Evolutionary conservation across 2,329 filamentous ascomycete genomes (phyloP).

Genomic region (Acephala macrosclerotiorum): DNA sequence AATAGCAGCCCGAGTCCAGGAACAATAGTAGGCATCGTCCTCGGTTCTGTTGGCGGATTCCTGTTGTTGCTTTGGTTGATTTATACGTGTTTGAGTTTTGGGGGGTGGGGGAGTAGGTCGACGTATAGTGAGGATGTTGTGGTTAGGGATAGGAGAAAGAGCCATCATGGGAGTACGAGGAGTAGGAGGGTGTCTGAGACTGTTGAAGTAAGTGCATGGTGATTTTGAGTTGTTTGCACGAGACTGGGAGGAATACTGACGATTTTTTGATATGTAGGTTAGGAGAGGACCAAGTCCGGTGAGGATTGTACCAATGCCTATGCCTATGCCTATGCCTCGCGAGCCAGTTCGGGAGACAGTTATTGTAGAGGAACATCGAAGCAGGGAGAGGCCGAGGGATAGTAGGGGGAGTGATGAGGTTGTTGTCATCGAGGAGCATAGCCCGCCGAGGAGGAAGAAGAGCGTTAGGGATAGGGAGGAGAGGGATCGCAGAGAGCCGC

Average conservation of each 20-base stretch:
- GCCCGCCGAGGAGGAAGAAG: constrained; percentile 42
- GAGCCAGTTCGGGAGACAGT: constrained; percentile 38
- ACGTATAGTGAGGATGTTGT: constrained; percentile 34
- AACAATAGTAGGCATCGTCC: constrained; percentile 65
- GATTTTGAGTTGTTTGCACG: too few relatives aligned
- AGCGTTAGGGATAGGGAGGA: constrained; percentile 35
- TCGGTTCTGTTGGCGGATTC: constrained; percentile 61
- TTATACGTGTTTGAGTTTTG: constrained; percentile 44
- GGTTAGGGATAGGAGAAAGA: constrained; percentile 31
- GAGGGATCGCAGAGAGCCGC: constrained; percentile 36
- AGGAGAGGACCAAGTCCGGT: constrained; percentile 33
- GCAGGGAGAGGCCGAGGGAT: constrained; percentile 32
- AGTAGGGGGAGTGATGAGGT: constrained; percentile 43
- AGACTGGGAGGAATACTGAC: too few relatives aligned
- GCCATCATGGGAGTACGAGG: constrained; percentile 30
- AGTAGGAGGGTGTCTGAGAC: constrained; percentile 36
- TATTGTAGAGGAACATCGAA: constrained; percentile 41
- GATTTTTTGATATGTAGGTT: too few relatives aligned
- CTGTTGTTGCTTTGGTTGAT: constrained; percentile 60
- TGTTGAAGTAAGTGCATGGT: constrained; percentile 33
- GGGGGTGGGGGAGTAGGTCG: constrained; percentile 15
- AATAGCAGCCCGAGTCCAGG: constrained; percentile 60
- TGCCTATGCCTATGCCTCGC: constrained; percentile 7
- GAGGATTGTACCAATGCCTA: constrained; percentile 35
- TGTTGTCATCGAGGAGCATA: constrained; percentile 46